These are phyloP conservation scores for Thermochaetoides thermophila DNA, from an alignment of 495 filamentous ascomycete species.

Conservation along the genomic window DNA sequence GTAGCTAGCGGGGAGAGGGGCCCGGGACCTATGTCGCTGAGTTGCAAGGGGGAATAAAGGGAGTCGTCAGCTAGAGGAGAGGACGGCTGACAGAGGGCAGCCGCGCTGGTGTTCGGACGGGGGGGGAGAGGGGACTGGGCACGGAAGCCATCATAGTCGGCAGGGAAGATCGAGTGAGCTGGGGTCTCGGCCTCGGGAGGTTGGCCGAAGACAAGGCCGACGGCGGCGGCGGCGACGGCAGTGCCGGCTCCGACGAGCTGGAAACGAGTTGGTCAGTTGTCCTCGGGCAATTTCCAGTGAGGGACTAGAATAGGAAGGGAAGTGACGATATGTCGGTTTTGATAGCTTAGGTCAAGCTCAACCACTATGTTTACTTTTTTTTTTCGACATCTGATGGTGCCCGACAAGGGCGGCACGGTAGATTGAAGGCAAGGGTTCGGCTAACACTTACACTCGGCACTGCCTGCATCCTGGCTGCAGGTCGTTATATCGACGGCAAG, in stretches of 20 bases:
- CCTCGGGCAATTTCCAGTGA: no score
- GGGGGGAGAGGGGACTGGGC: constrained; percentile 22
- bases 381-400: no score
- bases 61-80: constrained; percentile 22
- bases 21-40: constrained; percentile 11
- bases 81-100: constrained; percentile 12
- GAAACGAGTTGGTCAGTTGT: constrained; percentile 7
- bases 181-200: constrained; percentile 22
- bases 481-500: constrained; percentile 24
- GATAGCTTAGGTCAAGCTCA: no score
- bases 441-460: constrained; percentile 46
- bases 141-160: constrained; percentile 25
- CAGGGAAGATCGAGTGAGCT: constrained; percentile 28
- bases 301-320: no score
- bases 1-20: constrained; percentile 18
- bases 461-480: constrained; percentile 41
- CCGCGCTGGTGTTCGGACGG: constrained; percentile 26
- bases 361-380: no score
- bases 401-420: no score
- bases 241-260: constrained; percentile 45
- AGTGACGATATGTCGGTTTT: no score
- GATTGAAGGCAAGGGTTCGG: neutral
- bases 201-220: constrained; percentile 39
- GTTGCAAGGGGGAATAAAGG: constrained; percentile 18
- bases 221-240: constrained; percentile 43